Evolutionary conservation across 164 flowering plant genomes (phyloP).

Genomic region (Annona squamosa): DNA sequence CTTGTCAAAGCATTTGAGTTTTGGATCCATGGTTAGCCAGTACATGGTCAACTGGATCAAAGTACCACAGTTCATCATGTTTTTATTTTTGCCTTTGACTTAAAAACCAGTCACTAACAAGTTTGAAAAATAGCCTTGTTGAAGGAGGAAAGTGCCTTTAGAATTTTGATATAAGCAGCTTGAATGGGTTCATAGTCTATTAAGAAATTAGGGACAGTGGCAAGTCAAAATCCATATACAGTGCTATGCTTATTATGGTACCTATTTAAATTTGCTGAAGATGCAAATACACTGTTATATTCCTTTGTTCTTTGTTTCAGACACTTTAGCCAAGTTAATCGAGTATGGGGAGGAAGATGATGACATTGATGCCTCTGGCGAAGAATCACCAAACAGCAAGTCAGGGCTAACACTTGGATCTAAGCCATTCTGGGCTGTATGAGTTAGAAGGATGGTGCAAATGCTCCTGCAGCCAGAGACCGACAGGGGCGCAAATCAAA

Average conservation of each 20-base stretch:
- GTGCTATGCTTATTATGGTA: background rate
- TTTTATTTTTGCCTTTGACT: too few relatives aligned
- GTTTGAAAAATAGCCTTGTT: too few relatives aligned
- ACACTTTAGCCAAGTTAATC: conserved; percentile 68
- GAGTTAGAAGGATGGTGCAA: conserved; percentile 6
- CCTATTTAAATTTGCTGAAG: background rate
- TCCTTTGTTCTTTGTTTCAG: conserved; percentile 25
- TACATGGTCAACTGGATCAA: background rate
- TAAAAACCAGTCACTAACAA: too few relatives aligned
- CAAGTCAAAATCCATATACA: background rate
- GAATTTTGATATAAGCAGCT: background rate
- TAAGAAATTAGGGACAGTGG: background rate
- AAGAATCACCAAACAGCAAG: conserved; percentile 18
- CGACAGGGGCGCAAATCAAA: background rate
- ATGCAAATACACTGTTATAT: background rate
- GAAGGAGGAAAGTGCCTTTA: too few relatives aligned
- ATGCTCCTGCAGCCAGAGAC: background rate
- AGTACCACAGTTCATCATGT: background rate
- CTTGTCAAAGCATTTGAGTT: background rate
- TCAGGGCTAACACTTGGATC: conserved; percentile 15
- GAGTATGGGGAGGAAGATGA: conserved; percentile 96
- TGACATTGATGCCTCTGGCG: conserved; percentile 36
- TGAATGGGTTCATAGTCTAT: background rate
- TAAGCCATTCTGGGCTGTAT: conserved; percentile 85
- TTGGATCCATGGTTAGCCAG: background rate